A percentile compares a stretch with the other conserved stretches of the same genome.
phyloP scores from a whole-genome alignment of 2,329 filamentous ascomycete genomes.

The Myrmaecium sp. region DNA sequence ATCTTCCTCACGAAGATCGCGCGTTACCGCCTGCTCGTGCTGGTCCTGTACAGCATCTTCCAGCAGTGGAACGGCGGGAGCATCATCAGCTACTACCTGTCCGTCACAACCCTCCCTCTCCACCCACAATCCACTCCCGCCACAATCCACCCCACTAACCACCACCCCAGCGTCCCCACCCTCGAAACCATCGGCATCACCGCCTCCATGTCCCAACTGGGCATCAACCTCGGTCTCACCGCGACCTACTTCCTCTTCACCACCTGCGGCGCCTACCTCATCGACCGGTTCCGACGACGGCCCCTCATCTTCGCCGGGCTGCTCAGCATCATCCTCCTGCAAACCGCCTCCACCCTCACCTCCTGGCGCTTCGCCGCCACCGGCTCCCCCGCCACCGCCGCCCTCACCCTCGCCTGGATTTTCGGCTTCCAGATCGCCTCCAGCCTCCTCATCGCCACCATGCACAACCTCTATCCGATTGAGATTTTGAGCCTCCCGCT shows the following conservation, averaged over 20 bases:
- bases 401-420: constrained; percentile 15
- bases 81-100: constrained; percentile 21
- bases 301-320: constrained; percentile 25
- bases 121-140: no score
- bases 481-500: constrained; percentile 24
- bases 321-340: constrained; percentile 25
- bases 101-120: no score
- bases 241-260: constrained; percentile 23
- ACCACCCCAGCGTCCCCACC: no score
- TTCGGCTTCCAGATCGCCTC: constrained; percentile 22
- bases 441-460: constrained; percentile 21
- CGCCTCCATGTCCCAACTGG: constrained; percentile 15
- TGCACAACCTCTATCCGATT: constrained; percentile 16
- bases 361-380: constrained; percentile 14
- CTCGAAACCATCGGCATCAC: constrained; percentile 22
- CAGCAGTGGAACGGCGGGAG: constrained; percentile 24
- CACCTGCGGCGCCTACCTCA: constrained; percentile 19
- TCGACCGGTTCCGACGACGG: constrained; percentile 26
- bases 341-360: constrained; percentile 26
- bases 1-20: constrained; percentile 1
- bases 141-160: no score
- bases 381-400: constrained; percentile 9
- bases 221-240: constrained; percentile 23
- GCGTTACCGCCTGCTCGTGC: constrained; percentile 22
- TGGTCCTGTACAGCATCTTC: constrained; percentile 19